Evolutionary conservation across 1,284 basidiomycete species (phyloP).

Genomic region (Ceratobasidium sp.): DNA sequence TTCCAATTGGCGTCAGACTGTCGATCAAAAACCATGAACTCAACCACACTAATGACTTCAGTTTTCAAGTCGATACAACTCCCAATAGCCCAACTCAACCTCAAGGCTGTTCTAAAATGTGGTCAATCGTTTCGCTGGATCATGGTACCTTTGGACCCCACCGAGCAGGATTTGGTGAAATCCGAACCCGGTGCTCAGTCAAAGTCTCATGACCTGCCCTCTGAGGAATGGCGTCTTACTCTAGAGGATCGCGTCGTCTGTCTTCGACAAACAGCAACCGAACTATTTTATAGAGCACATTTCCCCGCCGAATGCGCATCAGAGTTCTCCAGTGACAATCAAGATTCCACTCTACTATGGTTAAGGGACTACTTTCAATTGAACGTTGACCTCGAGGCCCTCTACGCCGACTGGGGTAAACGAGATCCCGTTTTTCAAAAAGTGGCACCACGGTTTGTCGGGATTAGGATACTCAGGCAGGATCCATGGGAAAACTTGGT

Average conservation of each 20-base stretch:
- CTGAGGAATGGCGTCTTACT: conserved; percentile 74
- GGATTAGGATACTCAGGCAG: conserved; percentile 81
- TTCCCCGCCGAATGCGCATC: conserved; percentile 56
- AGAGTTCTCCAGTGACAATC: conserved; percentile 52
- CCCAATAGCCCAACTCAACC: conserved; percentile 66
- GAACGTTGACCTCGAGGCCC: conserved; percentile 68
- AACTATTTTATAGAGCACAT: conserved; percentile 74
- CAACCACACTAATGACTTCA: neutral
- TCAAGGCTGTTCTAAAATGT: conserved; percentile 73
- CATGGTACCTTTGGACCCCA: conserved; percentile 54
- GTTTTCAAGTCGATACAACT: conserved; percentile 57
- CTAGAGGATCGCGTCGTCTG: conserved; percentile 81
- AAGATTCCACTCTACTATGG: conserved; percentile 73
- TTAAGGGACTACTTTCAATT: conserved; percentile 90
- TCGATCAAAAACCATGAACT: neutral
- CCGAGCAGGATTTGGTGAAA: conserved; percentile 42
- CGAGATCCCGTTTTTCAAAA: conserved; percentile 76
- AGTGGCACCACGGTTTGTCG: conserved; percentile 62
- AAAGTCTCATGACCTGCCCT: conserved; percentile 45
- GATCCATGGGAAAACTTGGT: conserved; percentile 95
- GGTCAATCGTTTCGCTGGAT: conserved; percentile 84
- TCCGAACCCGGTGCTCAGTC: conserved; percentile 18
- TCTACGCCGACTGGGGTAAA: conserved; percentile 80
- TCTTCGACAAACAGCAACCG: conserved; percentile 71
- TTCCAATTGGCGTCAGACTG: no score